Conservation (phyloP, 306 rosid genomes). For the Quercus wislizeni region DNA sequence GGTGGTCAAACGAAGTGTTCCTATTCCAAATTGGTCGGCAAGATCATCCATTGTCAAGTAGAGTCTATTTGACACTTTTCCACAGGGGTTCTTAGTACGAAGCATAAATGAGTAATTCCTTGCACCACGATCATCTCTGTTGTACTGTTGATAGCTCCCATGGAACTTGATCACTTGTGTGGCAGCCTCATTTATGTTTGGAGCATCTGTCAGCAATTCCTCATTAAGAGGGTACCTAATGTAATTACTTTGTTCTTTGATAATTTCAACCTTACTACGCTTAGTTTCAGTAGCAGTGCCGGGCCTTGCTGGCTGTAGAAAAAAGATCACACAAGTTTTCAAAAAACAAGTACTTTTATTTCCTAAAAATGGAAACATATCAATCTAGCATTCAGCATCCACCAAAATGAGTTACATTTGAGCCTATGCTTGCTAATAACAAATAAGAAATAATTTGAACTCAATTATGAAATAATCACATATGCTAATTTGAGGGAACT, state of each 20-base stretch:
- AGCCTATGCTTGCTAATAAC: neutral
- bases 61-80: conserved; percentile 80
- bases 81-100: conserved; percentile 94
- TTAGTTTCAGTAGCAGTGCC: conserved; percentile 54
- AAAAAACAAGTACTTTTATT: neutral
- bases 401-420: neutral
- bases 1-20: conserved; percentile 93
- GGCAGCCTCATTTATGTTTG: conserved; percentile 86
- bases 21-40: conserved; percentile 97
- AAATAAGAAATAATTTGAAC: neutral
- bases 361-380: neutral
- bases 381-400: conserved; percentile 1
- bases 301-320: conserved; percentile 61
- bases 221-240: conserved; percentile 92
- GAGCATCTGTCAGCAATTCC: conserved; percentile 83
- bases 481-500: neutral
- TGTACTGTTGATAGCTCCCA: conserved; percentile 94
- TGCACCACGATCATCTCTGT: conserved; percentile 84
- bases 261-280: conserved; percentile 94
- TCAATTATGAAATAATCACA: neutral
- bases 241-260: conserved; percentile 91
- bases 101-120: conserved; percentile 91
- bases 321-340: neutral
- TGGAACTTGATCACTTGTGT: conserved; percentile 93
- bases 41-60: conserved; percentile 99